phyloP scores from a whole-genome alignment of 805 yeast genomes.

The Candida multigemmis region DNA sequence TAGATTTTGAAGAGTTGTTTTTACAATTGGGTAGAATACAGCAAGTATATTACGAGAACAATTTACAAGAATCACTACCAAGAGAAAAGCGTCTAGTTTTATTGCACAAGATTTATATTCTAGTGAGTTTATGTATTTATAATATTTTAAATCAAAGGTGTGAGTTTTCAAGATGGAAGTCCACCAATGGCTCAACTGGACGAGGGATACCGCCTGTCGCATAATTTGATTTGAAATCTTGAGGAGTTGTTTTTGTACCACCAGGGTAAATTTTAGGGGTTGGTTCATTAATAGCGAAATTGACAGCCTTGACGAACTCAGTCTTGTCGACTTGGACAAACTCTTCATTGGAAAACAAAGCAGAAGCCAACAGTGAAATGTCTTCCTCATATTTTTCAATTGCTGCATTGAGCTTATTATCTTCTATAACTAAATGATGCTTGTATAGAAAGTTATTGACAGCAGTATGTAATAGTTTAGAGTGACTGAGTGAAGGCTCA shows the following conservation, averaged over 20 bases:
- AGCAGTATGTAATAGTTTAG: background rate
- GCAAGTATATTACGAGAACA: too few relatives aligned
- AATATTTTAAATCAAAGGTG: too few relatives aligned
- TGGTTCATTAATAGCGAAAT: conserved; percentile 1
- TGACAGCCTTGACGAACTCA: background rate
- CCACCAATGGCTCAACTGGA: conserved; percentile 7
- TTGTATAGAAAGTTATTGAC: background rate
- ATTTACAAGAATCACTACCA: too few relatives aligned
- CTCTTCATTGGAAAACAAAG: conserved; percentile 1
- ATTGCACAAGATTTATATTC: too few relatives aligned
- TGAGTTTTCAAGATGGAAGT: too few relatives aligned
- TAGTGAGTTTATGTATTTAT: too few relatives aligned
- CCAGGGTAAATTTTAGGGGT: conserved; percentile 4
- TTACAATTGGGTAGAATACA: too few relatives aligned
- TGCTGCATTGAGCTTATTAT: background rate
- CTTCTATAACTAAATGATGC: background rate
- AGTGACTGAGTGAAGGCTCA: background rate
- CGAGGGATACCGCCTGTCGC: conserved; percentile 4
- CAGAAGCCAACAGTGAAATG: conserved; percentile 2
- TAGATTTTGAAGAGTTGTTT: too few relatives aligned
- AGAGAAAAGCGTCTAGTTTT: too few relatives aligned
- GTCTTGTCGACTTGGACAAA: conserved; percentile 1
- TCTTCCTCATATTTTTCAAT: conserved; percentile 2
- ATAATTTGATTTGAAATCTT: conserved; percentile 4
- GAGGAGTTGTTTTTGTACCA: conserved; percentile 1